Percentiles rank a stretch among this genome's conserved stretches.
Evolutionary conservation across 345 rosid species (phyloP).

Genomic region (Euclidium syriacum): DNA sequence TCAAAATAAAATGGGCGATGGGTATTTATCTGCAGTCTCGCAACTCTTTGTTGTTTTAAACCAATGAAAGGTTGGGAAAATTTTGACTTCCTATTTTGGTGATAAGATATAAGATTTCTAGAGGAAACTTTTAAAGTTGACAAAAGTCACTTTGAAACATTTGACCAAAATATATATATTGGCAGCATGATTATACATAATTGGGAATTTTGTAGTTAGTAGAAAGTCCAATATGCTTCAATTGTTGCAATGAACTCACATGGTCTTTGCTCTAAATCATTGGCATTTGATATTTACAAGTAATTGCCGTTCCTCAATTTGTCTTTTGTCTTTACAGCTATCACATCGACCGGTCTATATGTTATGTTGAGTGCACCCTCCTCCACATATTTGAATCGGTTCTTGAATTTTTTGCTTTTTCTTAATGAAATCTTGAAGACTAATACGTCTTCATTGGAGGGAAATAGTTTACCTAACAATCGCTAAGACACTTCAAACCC

Average conservation of each 20-base stretch:
- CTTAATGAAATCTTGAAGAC: not conserved
- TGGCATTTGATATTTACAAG: constrained; percentile 22
- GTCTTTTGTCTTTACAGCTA: constrained; percentile 18
- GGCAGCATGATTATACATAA: constrained; percentile 18
- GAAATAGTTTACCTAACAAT: constrained; percentile 2
- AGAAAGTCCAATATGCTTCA: constrained; percentile 19
- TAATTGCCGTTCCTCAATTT: constrained; percentile 13
- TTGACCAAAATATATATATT: constrained; percentile 18
- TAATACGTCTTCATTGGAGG: not conserved
- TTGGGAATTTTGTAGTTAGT: not conserved
- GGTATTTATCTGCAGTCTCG: not conserved
- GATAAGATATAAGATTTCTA: constrained; percentile 19
- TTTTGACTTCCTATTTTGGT: constrained; percentile 24
- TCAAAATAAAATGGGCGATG: not conserved
- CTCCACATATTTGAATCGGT: constrained; percentile 16
- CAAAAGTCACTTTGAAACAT: constrained; percentile 20
- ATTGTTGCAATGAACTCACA: constrained; percentile 17
- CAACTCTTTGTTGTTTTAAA: not conserved
- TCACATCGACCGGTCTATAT: constrained; percentile 21
- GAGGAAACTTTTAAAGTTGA: constrained; percentile 24
- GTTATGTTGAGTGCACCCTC: not conserved
- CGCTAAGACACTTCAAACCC: constrained; percentile 10
- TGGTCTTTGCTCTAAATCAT: constrained; percentile 29
- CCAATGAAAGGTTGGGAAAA: not conserved
- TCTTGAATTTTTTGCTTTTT: not conserved